Evolutionary conservation across 164 flowering plant genomes (phyloP).

Genomic region (Chimonanthus praecox): DNA sequence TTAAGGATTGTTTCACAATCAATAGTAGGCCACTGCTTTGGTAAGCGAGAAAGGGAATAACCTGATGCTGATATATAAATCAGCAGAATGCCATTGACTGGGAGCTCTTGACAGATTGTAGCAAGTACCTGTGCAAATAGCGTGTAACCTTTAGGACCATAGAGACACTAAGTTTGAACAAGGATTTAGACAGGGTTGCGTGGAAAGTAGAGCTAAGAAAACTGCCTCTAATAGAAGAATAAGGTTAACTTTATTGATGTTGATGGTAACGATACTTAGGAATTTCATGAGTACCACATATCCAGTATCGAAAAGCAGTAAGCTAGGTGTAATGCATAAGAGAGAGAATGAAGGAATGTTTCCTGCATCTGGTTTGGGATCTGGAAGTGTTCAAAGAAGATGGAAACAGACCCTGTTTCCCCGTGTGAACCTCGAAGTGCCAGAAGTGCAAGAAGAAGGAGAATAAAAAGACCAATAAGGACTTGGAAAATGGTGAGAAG

Average conservation of each 20-base stretch:
- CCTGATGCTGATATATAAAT: constrained; percentile 88
- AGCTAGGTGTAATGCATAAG: neutral
- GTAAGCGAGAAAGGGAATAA: constrained; percentile 20
- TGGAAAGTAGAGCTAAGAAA: too few species aligned
- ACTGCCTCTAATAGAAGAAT: too few species aligned
- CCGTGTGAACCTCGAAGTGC: too few species aligned
- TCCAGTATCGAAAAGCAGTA: neutral
- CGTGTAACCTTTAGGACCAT: neutral
- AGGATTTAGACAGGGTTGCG: too few species aligned
- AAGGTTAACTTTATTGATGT: too few species aligned
- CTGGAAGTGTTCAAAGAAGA: too few species aligned
- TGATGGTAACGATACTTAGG: neutral
- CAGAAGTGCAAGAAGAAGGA: neutral
- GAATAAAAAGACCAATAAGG: neutral
- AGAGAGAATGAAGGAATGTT: too few species aligned
- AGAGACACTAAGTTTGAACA: too few species aligned
- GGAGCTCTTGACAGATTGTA: constrained; percentile 82
- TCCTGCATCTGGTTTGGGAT: too few species aligned
- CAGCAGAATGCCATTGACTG: constrained; percentile 67
- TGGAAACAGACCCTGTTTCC: too few species aligned
- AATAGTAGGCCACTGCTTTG: neutral
- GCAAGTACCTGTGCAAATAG: constrained; percentile 68
- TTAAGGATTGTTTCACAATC: neutral
- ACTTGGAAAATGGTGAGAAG: neutral
- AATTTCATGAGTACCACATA: neutral